These are phyloP conservation scores for Citrullus colocynthis DNA, from an alignment of 306 rosid genomes.

Conservation along the genomic window DNA sequence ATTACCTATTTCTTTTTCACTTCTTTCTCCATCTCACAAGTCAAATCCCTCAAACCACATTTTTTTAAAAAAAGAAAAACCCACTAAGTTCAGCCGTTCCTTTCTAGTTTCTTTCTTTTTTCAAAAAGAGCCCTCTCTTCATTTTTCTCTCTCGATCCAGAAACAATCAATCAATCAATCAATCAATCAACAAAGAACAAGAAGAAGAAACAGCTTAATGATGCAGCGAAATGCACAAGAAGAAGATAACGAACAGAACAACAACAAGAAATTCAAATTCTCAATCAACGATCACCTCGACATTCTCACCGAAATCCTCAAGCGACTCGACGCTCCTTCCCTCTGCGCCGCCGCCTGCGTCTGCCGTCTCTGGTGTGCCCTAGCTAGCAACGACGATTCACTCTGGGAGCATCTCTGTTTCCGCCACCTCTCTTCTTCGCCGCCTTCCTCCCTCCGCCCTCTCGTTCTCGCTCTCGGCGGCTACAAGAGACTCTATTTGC, in stretches of 20 bases:
- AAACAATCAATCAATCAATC: not conserved
- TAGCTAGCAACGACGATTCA: conserved; percentile 48
- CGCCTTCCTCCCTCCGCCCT: conserved; percentile 31
- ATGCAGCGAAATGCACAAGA: conserved; percentile 8
- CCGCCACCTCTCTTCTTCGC: conserved; percentile 50
- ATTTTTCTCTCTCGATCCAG: not conserved
- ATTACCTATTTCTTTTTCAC: too few relatives aligned
- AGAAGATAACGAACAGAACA: conserved; percentile 1
- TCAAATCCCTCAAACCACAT: too few relatives aligned
- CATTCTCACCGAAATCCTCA: conserved; percentile 67
- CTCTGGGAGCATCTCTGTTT: conserved; percentile 91
- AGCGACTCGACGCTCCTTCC: conserved; percentile 82
- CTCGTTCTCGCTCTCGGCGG: conserved; percentile 83
- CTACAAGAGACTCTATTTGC: conserved; percentile 74
- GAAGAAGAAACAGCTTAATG: not conserved
- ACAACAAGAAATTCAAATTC: conserved; percentile 23
- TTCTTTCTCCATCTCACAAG: too few relatives aligned
- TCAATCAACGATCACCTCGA: conserved; percentile 84
- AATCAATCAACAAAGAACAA: not conserved
- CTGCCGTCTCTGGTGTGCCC: conserved; percentile 74
- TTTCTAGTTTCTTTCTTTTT: not conserved
- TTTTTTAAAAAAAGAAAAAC: too few relatives aligned
- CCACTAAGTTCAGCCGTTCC: too few relatives aligned
- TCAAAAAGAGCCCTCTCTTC: not conserved
- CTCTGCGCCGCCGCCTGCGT: conserved; percentile 78